Evolutionary conservation across 768 basidiomycete species (phyloP).

Genomic region (Termitomyces bulborhizus): DNA sequence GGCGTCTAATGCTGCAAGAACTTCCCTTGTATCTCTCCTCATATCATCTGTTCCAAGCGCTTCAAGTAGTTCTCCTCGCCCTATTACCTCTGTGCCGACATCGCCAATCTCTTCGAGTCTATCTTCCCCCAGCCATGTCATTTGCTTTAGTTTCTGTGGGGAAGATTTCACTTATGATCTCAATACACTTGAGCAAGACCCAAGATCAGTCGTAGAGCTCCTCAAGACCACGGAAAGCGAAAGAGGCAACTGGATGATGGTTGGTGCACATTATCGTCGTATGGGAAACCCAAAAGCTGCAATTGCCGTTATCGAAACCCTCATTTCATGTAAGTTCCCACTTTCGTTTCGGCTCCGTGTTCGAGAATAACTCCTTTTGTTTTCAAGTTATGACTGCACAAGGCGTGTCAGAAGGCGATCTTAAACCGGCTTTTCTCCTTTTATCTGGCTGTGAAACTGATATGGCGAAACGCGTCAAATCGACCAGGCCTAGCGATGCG

Average conservation of each 20-base stretch:
- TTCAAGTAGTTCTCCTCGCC: background rate
- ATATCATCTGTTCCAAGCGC: background rate
- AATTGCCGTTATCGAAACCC: constrained; percentile 32
- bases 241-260: constrained; percentile 50
- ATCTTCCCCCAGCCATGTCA: constrained; percentile 8
- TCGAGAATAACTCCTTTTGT: constrained; percentile 2
- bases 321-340: constrained; percentile 38
- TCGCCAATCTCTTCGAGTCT: background rate
- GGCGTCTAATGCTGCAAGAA: constrained; percentile 5
- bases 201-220: constrained; percentile 36
- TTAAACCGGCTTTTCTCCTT: constrained; percentile 47
- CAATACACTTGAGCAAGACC: constrained; percentile 34
- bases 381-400: constrained; percentile 33
- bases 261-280: constrained; percentile 47
- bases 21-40: background rate
- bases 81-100: background rate
- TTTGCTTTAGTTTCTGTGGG: constrained; percentile 32
- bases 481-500: constrained; percentile 14
- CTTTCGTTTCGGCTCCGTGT: background rate
- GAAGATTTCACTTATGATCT: constrained; percentile 39
- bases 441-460: constrained; percentile 51
- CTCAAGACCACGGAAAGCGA: constrained; percentile 39
- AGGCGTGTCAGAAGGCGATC: constrained; percentile 27
- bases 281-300: constrained; percentile 40
- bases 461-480: constrained; percentile 28